These are phyloP conservation scores for Eucalyptus rudis DNA, from an alignment of 345 rosid species.

Conservation along the genomic window DNA sequence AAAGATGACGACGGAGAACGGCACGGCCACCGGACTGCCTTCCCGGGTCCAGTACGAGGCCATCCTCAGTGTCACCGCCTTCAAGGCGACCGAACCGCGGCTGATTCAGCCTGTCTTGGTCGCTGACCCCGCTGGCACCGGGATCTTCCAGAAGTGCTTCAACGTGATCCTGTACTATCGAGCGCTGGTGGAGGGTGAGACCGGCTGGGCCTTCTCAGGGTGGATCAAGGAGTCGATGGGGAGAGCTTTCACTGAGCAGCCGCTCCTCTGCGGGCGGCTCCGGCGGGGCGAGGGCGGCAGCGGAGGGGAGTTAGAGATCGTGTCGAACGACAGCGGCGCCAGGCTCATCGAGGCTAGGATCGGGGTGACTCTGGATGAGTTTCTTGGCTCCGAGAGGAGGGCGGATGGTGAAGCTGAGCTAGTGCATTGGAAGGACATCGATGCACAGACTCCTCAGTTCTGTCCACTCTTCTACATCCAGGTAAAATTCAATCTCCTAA, in stretches of 20 bases:
- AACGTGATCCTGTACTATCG: constrained; percentile 40
- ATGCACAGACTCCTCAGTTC: constrained; percentile 46
- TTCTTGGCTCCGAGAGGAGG: constrained; percentile 22
- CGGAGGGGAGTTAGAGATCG: constrained; percentile 43
- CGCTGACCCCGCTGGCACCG: constrained; percentile 8
- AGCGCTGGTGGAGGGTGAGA: constrained; percentile 15
- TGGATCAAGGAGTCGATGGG: constrained; percentile 72
- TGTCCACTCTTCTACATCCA: constrained; percentile 70
- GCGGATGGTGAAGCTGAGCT: constrained; percentile 35
- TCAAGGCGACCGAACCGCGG: constrained; percentile 35
- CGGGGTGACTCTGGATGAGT: constrained; percentile 25
- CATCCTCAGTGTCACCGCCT: constrained; percentile 42
- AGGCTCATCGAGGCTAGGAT: constrained; percentile 55
- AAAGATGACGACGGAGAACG: not conserved
- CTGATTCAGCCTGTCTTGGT: constrained; percentile 19
- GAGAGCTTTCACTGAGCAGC: constrained; percentile 38
- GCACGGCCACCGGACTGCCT: not conserved
- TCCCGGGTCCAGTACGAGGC: constrained; percentile 26
- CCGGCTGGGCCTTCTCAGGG: constrained; percentile 56
- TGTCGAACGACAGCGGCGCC: constrained; percentile 61
- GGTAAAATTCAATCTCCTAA: constrained; percentile 6
- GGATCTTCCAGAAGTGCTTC: constrained; percentile 27
- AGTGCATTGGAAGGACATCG: constrained; percentile 71
- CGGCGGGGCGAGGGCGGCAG: constrained; percentile 14
- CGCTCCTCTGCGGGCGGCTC: constrained; percentile 52